Conservation (phyloP, 495 filamentous ascomycete genomes). For the Neurospora sp. region DNA sequence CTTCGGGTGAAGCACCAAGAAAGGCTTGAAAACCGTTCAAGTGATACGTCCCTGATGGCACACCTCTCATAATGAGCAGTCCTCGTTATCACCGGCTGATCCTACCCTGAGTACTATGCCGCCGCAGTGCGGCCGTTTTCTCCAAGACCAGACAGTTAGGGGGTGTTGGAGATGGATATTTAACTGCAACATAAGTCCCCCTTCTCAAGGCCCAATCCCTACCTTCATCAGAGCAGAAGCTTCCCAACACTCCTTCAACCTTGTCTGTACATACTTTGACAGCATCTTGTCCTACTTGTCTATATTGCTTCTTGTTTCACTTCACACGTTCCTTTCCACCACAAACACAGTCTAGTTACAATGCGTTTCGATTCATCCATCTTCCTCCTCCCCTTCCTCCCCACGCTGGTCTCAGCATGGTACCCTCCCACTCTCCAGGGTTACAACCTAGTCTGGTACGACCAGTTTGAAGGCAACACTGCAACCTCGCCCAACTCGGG, state of each 20-base stretch:
- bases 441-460: conserved; percentile 27
- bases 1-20: not conserved
- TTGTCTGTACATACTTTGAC: not conserved
- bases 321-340: not conserved
- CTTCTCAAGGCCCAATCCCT: not conserved
- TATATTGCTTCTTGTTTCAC: not conserved
- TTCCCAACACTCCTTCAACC: not conserved
- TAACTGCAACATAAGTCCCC: not conserved
- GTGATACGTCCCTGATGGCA: not conserved
- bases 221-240: not conserved
- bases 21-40: not conserved
- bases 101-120: not conserved
- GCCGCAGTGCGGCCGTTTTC: not conserved
- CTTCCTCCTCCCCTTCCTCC: conserved; percentile 6
- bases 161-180: not conserved
- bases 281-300: not conserved
- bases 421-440: conserved; percentile 21
- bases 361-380: conserved; percentile 12
- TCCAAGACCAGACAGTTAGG: not conserved
- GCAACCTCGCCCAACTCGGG: conserved; percentile 19
- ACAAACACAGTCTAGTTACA: not conserved
- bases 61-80: not conserved
- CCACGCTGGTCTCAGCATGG: conserved; percentile 18
- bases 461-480: conserved; percentile 25
- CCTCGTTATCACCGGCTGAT: not conserved